A percentile compares a stretch with the other conserved stretches of the same genome.
These are phyloP conservation scores for Quercus glauca DNA, from an alignment of 306 rosid species.

Conservation along the genomic window DNA sequence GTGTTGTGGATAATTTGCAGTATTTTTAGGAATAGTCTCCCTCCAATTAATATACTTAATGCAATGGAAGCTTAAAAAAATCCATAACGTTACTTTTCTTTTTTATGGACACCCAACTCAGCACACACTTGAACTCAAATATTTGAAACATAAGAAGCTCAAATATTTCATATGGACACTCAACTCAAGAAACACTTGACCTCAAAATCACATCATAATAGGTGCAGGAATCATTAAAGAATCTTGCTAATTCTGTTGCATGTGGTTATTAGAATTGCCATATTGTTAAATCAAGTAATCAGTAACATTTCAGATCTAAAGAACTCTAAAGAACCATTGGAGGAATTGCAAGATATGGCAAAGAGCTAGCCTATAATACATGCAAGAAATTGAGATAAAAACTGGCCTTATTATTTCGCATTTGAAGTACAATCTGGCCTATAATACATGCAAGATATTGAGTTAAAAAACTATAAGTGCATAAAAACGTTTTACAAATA, in stretches of 20 bases:
- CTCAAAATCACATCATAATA: neutral
- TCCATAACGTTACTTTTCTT: neutral
- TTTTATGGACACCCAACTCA: neutral
- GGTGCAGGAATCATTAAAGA: neutral
- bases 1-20: neutral
- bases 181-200: neutral
- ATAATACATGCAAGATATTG: too few relatives aligned
- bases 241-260: neutral
- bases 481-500: too few relatives aligned
- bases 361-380: neutral
- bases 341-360: neutral
- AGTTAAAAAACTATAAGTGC: too few relatives aligned
- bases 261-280: neutral
- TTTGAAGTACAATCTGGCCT: too few relatives aligned
- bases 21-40: neutral
- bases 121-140: neutral
- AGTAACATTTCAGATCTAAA: too few relatives aligned
- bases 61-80: neutral
- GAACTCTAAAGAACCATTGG: too few relatives aligned
- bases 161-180: neutral
- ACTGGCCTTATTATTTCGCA: too few relatives aligned
- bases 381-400: too few relatives aligned
- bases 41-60: neutral
- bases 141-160: neutral
- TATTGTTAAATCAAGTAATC: neutral